Percentiles rank a stretch among this genome's conserved stretches.
Evolutionary conservation across 1,139 yeast species (phyloP).

Genomic region (Blastobotrys petasosporus): DNA sequence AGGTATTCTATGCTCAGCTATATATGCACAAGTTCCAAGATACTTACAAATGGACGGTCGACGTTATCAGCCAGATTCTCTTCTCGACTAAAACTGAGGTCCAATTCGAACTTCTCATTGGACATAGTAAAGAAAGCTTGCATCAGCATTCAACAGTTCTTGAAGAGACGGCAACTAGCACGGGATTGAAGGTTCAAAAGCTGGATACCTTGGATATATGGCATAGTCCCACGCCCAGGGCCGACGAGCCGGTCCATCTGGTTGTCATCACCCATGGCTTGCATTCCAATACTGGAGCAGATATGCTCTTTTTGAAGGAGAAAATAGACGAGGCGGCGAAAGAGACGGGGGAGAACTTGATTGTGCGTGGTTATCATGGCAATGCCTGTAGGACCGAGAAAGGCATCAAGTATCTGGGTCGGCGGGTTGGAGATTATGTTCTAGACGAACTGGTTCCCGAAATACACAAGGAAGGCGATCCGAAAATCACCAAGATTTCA

Average conservation of each 20-base stretch:
- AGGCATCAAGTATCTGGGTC: constrained; percentile 82
- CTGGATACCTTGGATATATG: constrained; percentile 68
- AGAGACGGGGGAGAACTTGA: constrained; percentile 50
- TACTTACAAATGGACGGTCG: constrained; percentile 72
- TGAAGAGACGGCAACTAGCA: constrained; percentile 11
- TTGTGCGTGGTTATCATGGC: constrained; percentile 77
- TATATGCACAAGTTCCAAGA: constrained; percentile 41
- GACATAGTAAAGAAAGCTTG: constrained; percentile 44
- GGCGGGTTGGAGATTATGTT: constrained; percentile 71
- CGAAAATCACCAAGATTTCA: constrained; percentile 55
- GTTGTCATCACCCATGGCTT: constrained; percentile 86
- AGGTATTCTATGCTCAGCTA: constrained; percentile 49
- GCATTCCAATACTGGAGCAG: constrained; percentile 85
- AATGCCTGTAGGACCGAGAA: constrained; percentile 87
- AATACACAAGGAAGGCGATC: constrained; percentile 15
- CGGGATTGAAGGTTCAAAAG: constrained; percentile 41
- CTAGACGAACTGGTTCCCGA: constrained; percentile 49
- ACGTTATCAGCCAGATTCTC: constrained; percentile 76
- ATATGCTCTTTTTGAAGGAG: constrained; percentile 81
- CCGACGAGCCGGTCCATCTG: constrained; percentile 53
- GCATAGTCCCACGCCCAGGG: constrained; percentile 51
- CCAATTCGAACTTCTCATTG: constrained; percentile 62
- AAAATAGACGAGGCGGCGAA: constrained; percentile 53
- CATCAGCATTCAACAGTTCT: constrained; percentile 13
- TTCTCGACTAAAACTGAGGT: constrained; percentile 67